Evolutionary conservation across 2,329 filamentous ascomycete species (phyloP).

Genomic region (Sporothrix globosa): DNA sequence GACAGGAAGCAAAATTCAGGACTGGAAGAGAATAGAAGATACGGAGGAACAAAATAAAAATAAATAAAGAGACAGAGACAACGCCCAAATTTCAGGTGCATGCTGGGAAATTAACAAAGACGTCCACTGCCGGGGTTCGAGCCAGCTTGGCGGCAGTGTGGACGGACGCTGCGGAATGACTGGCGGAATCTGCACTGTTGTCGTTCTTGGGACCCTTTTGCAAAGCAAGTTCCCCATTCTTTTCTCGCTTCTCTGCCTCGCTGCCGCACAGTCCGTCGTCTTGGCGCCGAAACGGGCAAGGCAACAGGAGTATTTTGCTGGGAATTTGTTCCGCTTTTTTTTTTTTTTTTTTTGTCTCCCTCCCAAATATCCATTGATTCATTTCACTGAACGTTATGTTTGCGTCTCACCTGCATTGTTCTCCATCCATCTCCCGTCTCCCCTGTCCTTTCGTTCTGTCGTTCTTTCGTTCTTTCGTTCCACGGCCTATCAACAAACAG

Average conservation of each 20-base stretch:
- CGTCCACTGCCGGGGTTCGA: constrained; percentile 2
- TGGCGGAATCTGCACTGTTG: background rate
- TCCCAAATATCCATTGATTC: background rate
- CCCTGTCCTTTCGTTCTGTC: background rate
- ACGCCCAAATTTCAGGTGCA: constrained; percentile 12
- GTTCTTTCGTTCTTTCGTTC: background rate
- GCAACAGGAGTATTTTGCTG: background rate
- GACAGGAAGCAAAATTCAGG: background rate
- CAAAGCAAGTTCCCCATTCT: background rate
- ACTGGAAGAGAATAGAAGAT: background rate
- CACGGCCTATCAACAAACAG: background rate
- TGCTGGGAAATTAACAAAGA: background rate
- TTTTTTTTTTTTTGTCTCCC: no score
- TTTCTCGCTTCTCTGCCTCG: constrained; percentile 13
- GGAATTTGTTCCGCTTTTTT: constrained; percentile 5
- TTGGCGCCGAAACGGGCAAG: background rate
- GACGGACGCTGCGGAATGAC: background rate
- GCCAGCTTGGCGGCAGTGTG: background rate
- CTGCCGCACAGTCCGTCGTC: constrained; percentile 12
- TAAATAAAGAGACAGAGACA: background rate
- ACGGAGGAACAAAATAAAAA: background rate
- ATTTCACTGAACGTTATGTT: background rate
- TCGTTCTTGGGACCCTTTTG: background rate
- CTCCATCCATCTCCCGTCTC: background rate
- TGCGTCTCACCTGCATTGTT: background rate